Conservation (phyloP, 371 early-diverging fungal species). For the Saksenaea oblongispora region DNA sequence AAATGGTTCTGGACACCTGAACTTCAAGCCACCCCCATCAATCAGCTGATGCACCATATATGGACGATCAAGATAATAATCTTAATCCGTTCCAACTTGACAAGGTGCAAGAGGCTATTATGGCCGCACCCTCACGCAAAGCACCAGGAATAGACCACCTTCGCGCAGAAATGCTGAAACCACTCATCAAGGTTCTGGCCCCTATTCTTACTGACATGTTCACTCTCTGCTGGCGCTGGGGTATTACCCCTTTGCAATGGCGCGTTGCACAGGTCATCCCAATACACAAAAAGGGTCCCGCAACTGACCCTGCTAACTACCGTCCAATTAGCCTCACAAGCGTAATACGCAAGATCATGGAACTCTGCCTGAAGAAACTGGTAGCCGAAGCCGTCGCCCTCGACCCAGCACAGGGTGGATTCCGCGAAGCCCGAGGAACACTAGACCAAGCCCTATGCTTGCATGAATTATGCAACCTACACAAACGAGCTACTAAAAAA, state of each 20-base stretch:
- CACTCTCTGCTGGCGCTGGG: conserved; percentile 26
- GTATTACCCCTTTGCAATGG: conserved; percentile 4
- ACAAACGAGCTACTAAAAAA: too few relatives aligned
- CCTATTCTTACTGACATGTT: conserved; percentile 6
- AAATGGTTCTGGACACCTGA: too few relatives aligned
- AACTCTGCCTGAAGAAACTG: conserved; percentile 10
- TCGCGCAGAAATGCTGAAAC: conserved; percentile 23
- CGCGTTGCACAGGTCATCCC: too few relatives aligned
- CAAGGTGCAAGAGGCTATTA: neutral
- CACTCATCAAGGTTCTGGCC: neutral
- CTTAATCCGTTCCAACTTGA: neutral
- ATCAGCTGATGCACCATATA: too few relatives aligned
- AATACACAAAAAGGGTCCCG: conserved; percentile 20
- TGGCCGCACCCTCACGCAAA: conserved; percentile 6
- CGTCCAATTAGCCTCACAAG: conserved; percentile 17
- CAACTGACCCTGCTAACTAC: too few relatives aligned
- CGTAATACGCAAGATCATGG: conserved; percentile 15
- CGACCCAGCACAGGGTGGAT: conserved; percentile 33
- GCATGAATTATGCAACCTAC: neutral
- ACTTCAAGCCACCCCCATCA: too few relatives aligned
- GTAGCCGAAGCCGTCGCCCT: conserved; percentile 10
- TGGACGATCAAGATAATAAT: too few relatives aligned
- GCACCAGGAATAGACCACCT: conserved; percentile 27
- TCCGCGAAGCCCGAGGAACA: conserved; percentile 6
- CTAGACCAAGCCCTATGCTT: conserved; percentile 8